Evolutionary conservation across 495 filamentous ascomycete species (phyloP), one percentile per base, ranked within the genome.

Genomic region (Xylaria grammica): DNA sequence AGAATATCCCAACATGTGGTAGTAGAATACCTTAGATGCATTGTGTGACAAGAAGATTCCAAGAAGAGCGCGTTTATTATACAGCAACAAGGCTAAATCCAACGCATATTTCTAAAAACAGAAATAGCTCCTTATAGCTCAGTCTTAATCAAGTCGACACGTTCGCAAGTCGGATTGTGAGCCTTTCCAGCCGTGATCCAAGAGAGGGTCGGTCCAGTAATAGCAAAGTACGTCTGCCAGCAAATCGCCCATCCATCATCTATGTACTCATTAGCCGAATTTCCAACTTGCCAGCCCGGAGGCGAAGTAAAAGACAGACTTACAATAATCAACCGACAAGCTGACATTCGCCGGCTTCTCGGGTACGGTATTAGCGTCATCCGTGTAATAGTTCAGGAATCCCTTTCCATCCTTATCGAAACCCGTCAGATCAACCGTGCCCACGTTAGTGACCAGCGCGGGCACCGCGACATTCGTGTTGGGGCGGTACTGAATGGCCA

Each of bases 121-220:
- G n/a, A n/a, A n/a, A n/a, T n/a, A n/a, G n/a, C n/a, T n/a, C 1
- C n/a, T 34, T 26, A 57, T 17, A 57, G 38, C 2, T 57, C 9
- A 38, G 54, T 4, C 44, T 49, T 61, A 7, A 61, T 26, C 7
- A 61, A 44, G 8, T 51, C 11, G 7, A 61, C 58, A 2, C 11
- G 45, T 29, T 61, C 45, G 32, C 58, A 61, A 38, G 58, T 61
- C 5, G 46, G 58, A n/a, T 61, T 61, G 9, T 42, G 58, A 11
- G 58, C n/a, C 29, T 24, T 42, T 0, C 58, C 58, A 38, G 45
- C 27, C 20, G 46, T 52, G 32, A 52, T n/a, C 58, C 58, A 61
- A 6, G 58, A 61, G 3, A 61, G n/a, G 0, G 32, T 38, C 3
- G 11, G 58, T 8, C 20, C 34, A 1, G 45, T 50, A 15, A 42